Base-by-base conservation (phyloP, 1,284 basidiomycete species). In the Leccinum proliferum region DNA sequence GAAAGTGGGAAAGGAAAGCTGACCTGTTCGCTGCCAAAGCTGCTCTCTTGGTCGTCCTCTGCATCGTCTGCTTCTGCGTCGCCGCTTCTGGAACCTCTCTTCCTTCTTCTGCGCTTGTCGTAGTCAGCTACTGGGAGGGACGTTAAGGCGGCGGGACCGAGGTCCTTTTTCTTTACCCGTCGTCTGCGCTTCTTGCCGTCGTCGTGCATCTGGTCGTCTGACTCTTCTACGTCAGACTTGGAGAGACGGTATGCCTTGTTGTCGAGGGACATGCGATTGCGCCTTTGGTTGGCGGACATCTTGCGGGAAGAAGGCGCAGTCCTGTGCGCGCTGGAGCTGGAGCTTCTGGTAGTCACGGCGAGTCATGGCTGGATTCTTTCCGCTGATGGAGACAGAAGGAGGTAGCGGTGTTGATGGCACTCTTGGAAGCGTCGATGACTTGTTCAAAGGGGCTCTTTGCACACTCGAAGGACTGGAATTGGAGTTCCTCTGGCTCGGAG, bases 161-260 rank as follows among this genome's bases (percentile, higher is more conserved):
- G 71, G 14, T 81, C 83, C 48, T 80, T 82, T 21, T 69, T 82
- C 72, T 83, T 86, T 71, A 82, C 82, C 73, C 78, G 84, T 66
- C 77, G 79, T 65, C 76, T 81, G 62, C 78, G 79, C 68, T 79
- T 85, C 58, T 79, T 77, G 18, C 77, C 85, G 59, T 83, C 85
- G 39, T 83, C 84, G 11, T 80, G 79, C 35, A 77, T 72, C 55
- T 89, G 84, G 34, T 86, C 86, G 50, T 88, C 86, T 0, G 80
- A 81, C 58, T 81, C 81, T 50, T 89, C 87, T 41, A 81, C 65
- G 64, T 88, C 87, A 4, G 86, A 87, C 62, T 71, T 70, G 0
- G 83, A 75, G 18, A 90, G 91, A 60, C 83, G 82, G 69, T 92
- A 93, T 1, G 90, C 89, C 70, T 88, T 89, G 74, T 92, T 90